phyloP scores from a whole-genome alignment of 164 flowering plant genomes.

The Umbilicus rupestris region DNA sequence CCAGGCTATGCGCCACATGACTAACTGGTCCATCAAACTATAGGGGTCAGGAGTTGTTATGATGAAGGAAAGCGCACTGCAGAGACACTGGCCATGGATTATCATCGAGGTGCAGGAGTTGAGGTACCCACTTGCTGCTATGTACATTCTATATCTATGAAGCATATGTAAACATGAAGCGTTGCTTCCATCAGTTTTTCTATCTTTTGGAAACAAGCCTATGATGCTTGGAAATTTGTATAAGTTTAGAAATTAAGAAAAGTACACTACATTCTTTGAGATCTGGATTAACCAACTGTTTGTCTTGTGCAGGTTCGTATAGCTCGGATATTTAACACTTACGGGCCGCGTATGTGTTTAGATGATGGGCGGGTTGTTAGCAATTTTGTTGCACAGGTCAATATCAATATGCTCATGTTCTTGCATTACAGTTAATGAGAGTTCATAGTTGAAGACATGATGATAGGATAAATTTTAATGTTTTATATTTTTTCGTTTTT shows the following conservation, averaged over 20 bases:
- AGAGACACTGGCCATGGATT: slow-evolving; percentile 87
- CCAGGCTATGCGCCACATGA: background rate
- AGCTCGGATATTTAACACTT: slow-evolving; percentile 90
- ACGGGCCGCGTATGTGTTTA: slow-evolving; percentile 91
- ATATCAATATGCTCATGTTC: slow-evolving; percentile 8
- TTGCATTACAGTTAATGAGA: background rate
- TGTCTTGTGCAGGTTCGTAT: slow-evolving; percentile 65
- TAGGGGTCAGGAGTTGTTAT: slow-evolving; percentile 93
- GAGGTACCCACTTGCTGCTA: slow-evolving; percentile 41
- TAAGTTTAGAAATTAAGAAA: background rate
- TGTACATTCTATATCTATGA: background rate
- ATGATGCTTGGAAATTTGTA: background rate
- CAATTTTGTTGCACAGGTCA: slow-evolving; percentile 96
- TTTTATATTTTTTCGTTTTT: background rate
- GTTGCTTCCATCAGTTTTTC: background rate
- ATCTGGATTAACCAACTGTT: background rate
- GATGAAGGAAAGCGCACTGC: slow-evolving; percentile 95
- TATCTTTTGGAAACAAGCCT: background rate
- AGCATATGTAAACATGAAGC: background rate
- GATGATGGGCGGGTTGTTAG: slow-evolving; percentile 98
- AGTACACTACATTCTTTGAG: background rate
- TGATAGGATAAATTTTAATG: background rate
- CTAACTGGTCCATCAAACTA: background rate
- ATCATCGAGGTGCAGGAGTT: slow-evolving; percentile 78
- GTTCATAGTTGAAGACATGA: background rate